These are phyloP conservation scores for Rossbeevera mucosa DNA, from an alignment of 768 basidiomycete genomes.

Conservation along the genomic window DNA sequence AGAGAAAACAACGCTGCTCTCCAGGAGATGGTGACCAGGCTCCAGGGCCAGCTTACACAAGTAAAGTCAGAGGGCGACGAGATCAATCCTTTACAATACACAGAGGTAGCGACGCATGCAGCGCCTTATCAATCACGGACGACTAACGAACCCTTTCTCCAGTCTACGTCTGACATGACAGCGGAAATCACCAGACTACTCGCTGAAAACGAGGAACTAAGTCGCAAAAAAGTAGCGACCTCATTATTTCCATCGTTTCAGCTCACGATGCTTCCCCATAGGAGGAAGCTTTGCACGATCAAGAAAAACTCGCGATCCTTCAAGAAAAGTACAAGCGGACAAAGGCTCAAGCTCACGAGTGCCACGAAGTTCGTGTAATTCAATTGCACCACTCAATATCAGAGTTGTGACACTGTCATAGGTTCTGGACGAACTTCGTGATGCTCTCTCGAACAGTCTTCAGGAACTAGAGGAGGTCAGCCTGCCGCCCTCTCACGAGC, in stretches of 20 bases:
- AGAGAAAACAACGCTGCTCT: conserved; percentile 18
- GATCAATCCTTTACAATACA: not conserved
- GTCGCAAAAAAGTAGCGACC: conserved; percentile 10
- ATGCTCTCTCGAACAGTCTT: conserved; percentile 11
- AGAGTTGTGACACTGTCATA: conserved; percentile 5
- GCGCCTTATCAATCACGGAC: not conserved
- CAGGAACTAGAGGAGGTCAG: conserved; percentile 23
- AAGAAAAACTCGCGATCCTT: conserved; percentile 8
- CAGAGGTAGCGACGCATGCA: conserved; percentile 3
- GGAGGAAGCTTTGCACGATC: conserved; percentile 9
- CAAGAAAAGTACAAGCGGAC: conserved; percentile 19
- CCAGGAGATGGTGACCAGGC: conserved; percentile 9
- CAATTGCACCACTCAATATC: not conserved
- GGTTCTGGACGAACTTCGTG: conserved; percentile 19
- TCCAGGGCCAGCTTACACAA: conserved; percentile 11
- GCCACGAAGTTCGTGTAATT: conserved; percentile 16
- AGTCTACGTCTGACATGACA: conserved; percentile 9
- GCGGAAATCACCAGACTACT: conserved; percentile 12
- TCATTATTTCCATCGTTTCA: not conserved
- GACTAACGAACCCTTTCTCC: conserved; percentile 1
- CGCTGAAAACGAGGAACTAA: conserved; percentile 15
- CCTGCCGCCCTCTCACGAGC: not conserved
- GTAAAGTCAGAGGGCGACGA: conserved; percentile 18
- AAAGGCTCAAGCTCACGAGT: conserved; percentile 17
- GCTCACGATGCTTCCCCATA: conserved; percentile 4